Evolutionary conservation across 768 basidiomycete species (phyloP), one percentile per base, ranked within the genome.

Genomic region (Lactifluus hygrophoroides): DNA sequence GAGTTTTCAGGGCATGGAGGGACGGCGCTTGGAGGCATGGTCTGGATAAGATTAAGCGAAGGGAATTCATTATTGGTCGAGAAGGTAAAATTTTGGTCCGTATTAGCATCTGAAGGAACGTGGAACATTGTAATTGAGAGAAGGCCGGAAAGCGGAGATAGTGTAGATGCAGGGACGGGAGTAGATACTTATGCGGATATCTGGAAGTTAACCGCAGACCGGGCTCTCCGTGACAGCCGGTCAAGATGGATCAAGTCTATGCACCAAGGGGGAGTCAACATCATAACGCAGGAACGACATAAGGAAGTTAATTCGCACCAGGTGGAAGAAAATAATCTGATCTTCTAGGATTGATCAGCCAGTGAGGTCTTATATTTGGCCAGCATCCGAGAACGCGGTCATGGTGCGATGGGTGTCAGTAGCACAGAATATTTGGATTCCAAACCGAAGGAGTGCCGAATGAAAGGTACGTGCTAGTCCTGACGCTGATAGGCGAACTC

Each of bases 291-390:
- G 54, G 37, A 25, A 35, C 25, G 19, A 38, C 54, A 55, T 55
- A 28, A 48, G 38, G 25, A 40, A 44, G 48, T 44, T 21, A 23
- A 45, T 54, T 48, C 52, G 42, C 38, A 53, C 57, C 45, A n/a
- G 27, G 34, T 54, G 40, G 42, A 44, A 40, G 42, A 59, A 50
- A 43, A 47, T 34, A 54, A 44, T 17, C 19, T 38, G 58, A 54
- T 50, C 59, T 47, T 46, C 59, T 45, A 51, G 21, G 54, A 51
- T 50, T 55, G 59, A 60, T 60, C 59, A 56, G 54, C 59, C 48
- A 60, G 49, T 6, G 59, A 51, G 49, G 44, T 30, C 47, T 49
- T 56, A 56, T 51, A 60, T 38, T 51, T n/a, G 48, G 10, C 43
- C n/a, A 25, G 37, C 49, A 51, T n/a, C 59, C 53, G 37, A 51